Conservation (phyloP, 352 stramenopile species). For the Pythium chondricola region DNA sequence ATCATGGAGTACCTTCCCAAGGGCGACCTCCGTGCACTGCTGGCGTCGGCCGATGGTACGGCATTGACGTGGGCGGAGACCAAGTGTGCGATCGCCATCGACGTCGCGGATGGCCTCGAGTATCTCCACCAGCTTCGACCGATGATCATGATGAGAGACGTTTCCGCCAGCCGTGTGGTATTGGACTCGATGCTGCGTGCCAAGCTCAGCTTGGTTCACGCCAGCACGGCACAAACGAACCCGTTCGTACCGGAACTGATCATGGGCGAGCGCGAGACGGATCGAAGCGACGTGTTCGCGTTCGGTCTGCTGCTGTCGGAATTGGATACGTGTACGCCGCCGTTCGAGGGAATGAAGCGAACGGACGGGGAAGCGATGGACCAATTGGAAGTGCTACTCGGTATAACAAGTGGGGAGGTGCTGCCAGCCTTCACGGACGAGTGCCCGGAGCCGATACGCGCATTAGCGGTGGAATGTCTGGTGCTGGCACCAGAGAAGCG, state of each 20-base stretch:
- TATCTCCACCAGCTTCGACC: slow-evolving; percentile 12
- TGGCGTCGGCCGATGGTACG: slow-evolving; percentile 2
- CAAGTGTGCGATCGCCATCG: slow-evolving; percentile 22
- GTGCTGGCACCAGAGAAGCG: not conserved
- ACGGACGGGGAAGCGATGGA: too few relatives aligned
- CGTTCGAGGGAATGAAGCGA: not conserved
- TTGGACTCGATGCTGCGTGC: not conserved
- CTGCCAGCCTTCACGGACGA: too few relatives aligned
- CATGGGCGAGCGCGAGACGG: too few relatives aligned
- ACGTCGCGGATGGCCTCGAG: slow-evolving; percentile 18
- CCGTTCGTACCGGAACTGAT: too few relatives aligned
- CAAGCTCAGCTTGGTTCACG: not conserved
- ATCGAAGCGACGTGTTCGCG: not conserved
- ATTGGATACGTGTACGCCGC: not conserved
- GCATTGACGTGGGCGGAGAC: slow-evolving; percentile 11
- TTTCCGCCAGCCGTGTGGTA: not conserved
- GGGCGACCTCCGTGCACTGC: slow-evolving; percentile 15
- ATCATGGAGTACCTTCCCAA: slow-evolving; percentile 13
- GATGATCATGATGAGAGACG: not conserved
- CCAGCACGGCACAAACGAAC: not conserved
- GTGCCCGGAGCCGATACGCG: not conserved
- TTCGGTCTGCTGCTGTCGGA: not conserved
- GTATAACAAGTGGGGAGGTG: too few relatives aligned
- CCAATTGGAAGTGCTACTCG: not conserved
- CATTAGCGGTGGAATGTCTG: not conserved